Conservation (phyloP, 2,329 filamentous ascomycete genomes). For the Aquanectria penicillioides region DNA sequence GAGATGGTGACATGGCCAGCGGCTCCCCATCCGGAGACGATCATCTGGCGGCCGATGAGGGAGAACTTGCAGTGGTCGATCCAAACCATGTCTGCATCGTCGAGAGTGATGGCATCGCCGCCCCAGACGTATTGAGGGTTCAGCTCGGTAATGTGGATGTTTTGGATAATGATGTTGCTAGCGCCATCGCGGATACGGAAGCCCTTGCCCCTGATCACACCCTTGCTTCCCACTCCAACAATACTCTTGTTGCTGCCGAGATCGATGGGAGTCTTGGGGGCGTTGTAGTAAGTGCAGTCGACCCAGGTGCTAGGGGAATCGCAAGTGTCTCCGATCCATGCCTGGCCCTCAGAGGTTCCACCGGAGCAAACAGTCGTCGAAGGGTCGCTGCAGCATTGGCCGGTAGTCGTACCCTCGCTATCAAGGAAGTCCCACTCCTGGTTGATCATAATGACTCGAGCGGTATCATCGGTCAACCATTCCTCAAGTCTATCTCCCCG, state of each 20-base stretch:
- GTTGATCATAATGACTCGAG: slow-evolving; percentile 67
- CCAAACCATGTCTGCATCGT: slow-evolving; percentile 56
- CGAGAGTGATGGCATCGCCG: slow-evolving; percentile 64
- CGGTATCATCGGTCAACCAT: slow-evolving; percentile 62
- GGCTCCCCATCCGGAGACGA: slow-evolving; percentile 61
- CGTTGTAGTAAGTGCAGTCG: slow-evolving; percentile 58
- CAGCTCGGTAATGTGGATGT: slow-evolving; percentile 62
- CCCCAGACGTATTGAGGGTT: slow-evolving; percentile 69
- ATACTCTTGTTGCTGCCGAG: slow-evolving; percentile 67
- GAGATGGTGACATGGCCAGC: slow-evolving; percentile 64
- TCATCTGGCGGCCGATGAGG: slow-evolving; percentile 66
- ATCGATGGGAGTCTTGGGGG: slow-evolving; percentile 58
- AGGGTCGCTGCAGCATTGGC: slow-evolving; percentile 66
- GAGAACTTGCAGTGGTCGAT: slow-evolving; percentile 63
- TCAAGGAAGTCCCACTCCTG: slow-evolving; percentile 65
- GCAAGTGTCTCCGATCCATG: slow-evolving; percentile 55
- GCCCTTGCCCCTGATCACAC: slow-evolving; percentile 66
- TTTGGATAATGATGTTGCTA: slow-evolving; percentile 68
- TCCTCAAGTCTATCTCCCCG: slow-evolving; percentile 33
- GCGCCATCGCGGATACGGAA: slow-evolving; percentile 58
- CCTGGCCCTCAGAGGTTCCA: too few relatives aligned
- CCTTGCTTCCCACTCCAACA: slow-evolving; percentile 60
- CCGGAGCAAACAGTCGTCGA: slow-evolving; percentile 1
- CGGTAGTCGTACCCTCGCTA: slow-evolving; percentile 61
- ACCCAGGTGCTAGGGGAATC: slow-evolving; percentile 66